Evolutionary conservation across 192 early-diverging fungal genomes (phyloP).

Genomic region (Rhizoclosmatium globosum): DNA sequence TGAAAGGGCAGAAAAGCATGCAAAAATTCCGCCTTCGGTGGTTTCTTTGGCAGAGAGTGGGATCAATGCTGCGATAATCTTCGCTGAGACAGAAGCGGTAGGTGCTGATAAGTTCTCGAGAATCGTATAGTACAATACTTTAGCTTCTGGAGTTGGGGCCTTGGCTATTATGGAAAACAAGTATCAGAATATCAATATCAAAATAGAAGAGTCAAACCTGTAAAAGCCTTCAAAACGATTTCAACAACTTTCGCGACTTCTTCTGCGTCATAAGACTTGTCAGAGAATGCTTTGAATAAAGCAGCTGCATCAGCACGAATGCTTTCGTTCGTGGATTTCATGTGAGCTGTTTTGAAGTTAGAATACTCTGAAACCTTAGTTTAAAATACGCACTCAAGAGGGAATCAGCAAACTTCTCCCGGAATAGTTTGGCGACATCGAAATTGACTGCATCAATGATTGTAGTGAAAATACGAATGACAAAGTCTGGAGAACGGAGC

Average conservation of each 20-base stretch:
- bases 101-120: constrained; percentile 52
- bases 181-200: constrained; percentile 15
- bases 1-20: constrained; percentile 68
- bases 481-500: constrained; percentile 86
- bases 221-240: constrained; percentile 63
- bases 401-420: constrained; percentile 69
- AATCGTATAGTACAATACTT: constrained; percentile 67
- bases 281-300: constrained; percentile 67
- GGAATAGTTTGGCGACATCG: constrained; percentile 67
- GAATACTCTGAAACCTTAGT: too few species aligned
- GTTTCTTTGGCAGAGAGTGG: constrained; percentile 81
- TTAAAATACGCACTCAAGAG: constrained; percentile 48
- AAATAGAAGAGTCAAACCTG: constrained; percentile 26
- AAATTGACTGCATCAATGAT: constrained; percentile 64
- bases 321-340: constrained; percentile 71
- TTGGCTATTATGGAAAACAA: constrained; percentile 32
- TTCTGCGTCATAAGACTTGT: constrained; percentile 52
- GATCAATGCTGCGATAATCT: constrained; percentile 67
- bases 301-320: constrained; percentile 64
- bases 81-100: constrained; percentile 50
- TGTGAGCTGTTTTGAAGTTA: constrained; percentile 45
- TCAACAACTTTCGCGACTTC: constrained; percentile 68
- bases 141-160: constrained; percentile 70
- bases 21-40: constrained; percentile 70
- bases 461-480: constrained; percentile 61